Base-by-base conservation (phyloP, 805 yeast genomes). In the Sugiyamaella qingdaonensis region DNA sequence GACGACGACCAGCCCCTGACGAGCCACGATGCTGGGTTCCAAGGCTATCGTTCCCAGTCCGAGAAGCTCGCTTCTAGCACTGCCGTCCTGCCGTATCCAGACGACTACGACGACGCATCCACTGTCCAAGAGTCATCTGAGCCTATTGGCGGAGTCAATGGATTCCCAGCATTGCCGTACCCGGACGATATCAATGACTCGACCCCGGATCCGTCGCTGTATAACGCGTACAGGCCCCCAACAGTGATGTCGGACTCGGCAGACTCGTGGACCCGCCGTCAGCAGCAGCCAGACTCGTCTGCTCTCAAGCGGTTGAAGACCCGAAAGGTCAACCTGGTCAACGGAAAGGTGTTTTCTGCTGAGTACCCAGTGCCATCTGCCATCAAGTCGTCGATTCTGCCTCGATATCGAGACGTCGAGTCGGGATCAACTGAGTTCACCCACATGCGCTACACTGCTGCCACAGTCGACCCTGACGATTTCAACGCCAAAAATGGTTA, bases 391-490 rank as follows among this genome's bases (percentile, higher is more conserved):
- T 67, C 73, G 1, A 61, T 69, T 29, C 63, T 70, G 39, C 65
- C 70, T 7, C 51, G 64, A 58, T 67, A 72, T 56, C 58, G 63
- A n/a, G 73, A 82, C 76, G 50, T 75, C 63, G 64, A 81, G 73
- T 4, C 68, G 68, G 66, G 73, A 4, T 54, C 67, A 27, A 68
- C 69, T 10, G 86, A 81, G 64, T 81, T 81, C 65, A 73, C 81
- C 13, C 82, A 79, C 60, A 73, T 81, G 81, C 68, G 85, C 58
- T 81, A 81, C 64, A 75, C 78, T 1, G 87, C 87, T 2, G 87
- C 83, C 5, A 82, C 86, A 1, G 78, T 82, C 62, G 86, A 84
- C n/a, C 87, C 87, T 3, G 82, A 82, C 44, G 82, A 82, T 54
- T 82, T 82, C 66, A 73, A 73, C 54, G 68, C 74, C 43, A 76